Conservation (phyloP, 768 basidiomycete species). For the Postia placenta region DNA sequence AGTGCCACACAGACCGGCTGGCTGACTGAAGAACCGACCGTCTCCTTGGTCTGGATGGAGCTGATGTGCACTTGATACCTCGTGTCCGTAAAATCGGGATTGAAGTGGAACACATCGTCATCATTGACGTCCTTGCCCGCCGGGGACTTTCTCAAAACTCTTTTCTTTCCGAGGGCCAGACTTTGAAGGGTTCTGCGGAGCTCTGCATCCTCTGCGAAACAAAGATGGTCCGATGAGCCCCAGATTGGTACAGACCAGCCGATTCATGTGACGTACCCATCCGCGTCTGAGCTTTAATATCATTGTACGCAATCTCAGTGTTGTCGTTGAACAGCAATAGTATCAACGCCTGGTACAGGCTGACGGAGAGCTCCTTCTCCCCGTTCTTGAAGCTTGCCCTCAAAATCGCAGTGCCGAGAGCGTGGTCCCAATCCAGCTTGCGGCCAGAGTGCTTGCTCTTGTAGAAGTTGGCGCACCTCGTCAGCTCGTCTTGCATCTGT, state of each 20-base stretch:
- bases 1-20: too few species aligned
- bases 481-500: constrained; percentile 72
- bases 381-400: constrained; percentile 61
- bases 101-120: constrained; percentile 75
- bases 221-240: too few species aligned
- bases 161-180: constrained; percentile 86
- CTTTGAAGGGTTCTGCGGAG: constrained; percentile 86
- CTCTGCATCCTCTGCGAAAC: constrained; percentile 56
- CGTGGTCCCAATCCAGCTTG: constrained; percentile 80
- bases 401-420: constrained; percentile 77
- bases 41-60: constrained; percentile 90
- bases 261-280: constrained; percentile 53
- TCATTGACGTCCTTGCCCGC: constrained; percentile 71
- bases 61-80: constrained; percentile 85
- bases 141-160: constrained; percentile 79
- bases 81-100: constrained; percentile 75
- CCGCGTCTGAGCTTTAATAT: constrained; percentile 60
- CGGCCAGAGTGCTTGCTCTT: constrained; percentile 70
- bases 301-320: constrained; percentile 50
- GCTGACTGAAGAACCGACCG: constrained; percentile 44
- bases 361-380: constrained; percentile 84
- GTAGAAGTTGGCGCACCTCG: constrained; percentile 65
- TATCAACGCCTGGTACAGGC: constrained; percentile 85
- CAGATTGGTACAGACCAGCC: too few species aligned
- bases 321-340: constrained; percentile 80